These are phyloP conservation scores for Emydomyces testavorans DNA, from an alignment of 2,329 filamentous ascomycete species.

Conservation along the genomic window DNA sequence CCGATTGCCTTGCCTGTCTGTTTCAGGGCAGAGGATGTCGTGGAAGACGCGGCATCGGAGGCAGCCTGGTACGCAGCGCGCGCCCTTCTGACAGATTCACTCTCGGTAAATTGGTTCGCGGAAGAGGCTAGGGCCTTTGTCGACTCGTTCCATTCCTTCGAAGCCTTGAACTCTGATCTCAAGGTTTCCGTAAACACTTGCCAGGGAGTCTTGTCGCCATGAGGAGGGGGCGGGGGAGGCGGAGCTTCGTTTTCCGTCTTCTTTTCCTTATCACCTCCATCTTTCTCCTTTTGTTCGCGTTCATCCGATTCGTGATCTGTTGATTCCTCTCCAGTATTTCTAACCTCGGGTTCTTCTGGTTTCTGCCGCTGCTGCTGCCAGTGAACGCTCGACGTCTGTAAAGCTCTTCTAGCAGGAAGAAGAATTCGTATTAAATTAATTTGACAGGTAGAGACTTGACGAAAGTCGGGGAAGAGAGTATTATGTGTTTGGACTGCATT, in stretches of 20 bases:
- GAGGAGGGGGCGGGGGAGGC: conserved; percentile 75
- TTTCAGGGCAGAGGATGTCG: conserved; percentile 69
- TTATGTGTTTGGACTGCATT: conserved; percentile 16
- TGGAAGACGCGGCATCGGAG: conserved; percentile 67
- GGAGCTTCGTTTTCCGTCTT: conserved; percentile 52
- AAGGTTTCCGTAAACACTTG: conserved; percentile 98
- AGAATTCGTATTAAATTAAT: conserved; percentile 22
- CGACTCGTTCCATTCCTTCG: conserved; percentile 98
- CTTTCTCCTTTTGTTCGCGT: conserved; percentile 39
- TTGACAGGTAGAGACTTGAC: conserved; percentile 27
- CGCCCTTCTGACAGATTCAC: conserved; percentile 76
- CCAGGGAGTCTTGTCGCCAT: conserved; percentile 97
- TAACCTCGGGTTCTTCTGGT: conserved; percentile 27
- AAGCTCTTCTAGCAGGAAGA: conserved; percentile 29
- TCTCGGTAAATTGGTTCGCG: conserved; percentile 84
- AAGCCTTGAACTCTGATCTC: conserved; percentile 83
- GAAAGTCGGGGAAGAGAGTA: conserved; percentile 28
- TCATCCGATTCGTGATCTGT: conserved; percentile 32
- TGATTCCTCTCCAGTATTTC: conserved; percentile 19
- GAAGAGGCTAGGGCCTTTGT: conserved; percentile 87
- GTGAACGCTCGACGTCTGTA: conserved; percentile 27
- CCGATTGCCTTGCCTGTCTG: conserved; percentile 76
- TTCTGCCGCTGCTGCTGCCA: conserved; percentile 32
- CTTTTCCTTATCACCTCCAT: conserved; percentile 32
- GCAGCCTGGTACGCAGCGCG: conserved; percentile 78